Conservation (phyloP, 805 yeast genomes). For the Yamadazyma nakazawae region DNA sequence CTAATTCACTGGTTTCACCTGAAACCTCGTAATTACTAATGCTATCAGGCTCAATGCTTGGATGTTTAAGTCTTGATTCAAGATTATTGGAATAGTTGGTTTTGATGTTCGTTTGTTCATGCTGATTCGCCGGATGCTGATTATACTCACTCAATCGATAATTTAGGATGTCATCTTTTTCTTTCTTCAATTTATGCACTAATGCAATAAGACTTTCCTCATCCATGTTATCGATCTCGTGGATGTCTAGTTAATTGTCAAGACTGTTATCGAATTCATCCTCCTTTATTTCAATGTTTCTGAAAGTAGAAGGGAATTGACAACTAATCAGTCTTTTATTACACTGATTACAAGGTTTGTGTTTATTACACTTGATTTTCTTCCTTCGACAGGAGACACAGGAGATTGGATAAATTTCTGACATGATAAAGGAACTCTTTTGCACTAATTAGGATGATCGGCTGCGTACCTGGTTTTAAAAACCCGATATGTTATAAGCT, state of each 20-base stretch:
- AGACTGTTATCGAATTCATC: constrained; percentile 3
- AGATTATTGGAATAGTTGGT: constrained; percentile 4
- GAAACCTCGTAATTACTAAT: constrained; percentile 16
- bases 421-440: constrained; percentile 13
- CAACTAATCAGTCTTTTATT: constrained; percentile 34
- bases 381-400: constrained; percentile 35
- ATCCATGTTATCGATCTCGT: neutral
- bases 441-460: neutral
- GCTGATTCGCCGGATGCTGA: constrained; percentile 9
- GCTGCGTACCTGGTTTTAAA: too few species aligned
- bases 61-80: neutral
- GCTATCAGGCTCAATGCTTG: neutral
- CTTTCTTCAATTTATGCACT: constrained; percentile 18
- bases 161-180: constrained; percentile 20
- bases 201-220: neutral
- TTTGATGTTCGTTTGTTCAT: constrained; percentile 8
- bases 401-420: constrained; percentile 31
- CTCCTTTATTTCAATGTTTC: constrained; percentile 37
- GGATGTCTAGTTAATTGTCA: neutral
- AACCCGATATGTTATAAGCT: neutral
- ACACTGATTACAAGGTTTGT: constrained; percentile 43
- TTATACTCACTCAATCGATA: constrained; percentile 16
- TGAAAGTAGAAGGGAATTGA: constrained; percentile 45
- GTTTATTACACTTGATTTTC: constrained; percentile 34
- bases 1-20: constrained; percentile 38